Base-by-base conservation (phyloP, 495 filamentous ascomycete species). In the Amphirosellinia nigrospora region DNA sequence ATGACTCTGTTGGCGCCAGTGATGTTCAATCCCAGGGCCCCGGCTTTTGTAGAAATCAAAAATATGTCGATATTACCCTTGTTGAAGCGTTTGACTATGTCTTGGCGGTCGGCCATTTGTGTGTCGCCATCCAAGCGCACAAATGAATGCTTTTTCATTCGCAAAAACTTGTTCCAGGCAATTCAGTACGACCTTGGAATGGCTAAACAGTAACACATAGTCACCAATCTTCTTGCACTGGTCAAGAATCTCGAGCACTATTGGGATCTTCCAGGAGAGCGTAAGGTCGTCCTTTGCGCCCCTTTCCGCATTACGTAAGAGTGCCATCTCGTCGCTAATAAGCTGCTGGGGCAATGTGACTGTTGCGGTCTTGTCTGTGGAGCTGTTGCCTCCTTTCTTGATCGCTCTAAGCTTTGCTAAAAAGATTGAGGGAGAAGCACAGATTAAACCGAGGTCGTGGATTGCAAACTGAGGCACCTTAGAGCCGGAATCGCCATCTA, bases 1-100 rank as follows among this genome's bases (percentile, higher is more conserved):
- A 98, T 84, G 11, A 97, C 92, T 8, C 95, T 88, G 77, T 97
- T 98, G 0, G 95, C 95, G 5, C 92, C 91, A 45, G 81, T 83
- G 38, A 98, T 89, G 72, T 98, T 98, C 66, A 98, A 79, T 0
- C 94, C 94, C 0, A 93, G 75, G 0, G 93, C 94, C 19, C 94
- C 94, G 23, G 94, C 92, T 65, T 77, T 86, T 2, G 94, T 97
- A 0, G 94, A 97, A 34, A 97, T 92, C 3, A 97, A 82, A 72
- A 92, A 93, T 1, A 97, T 80, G 43, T 83, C 79, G 3, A 73
- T 52, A 0, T 67, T 70, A 16, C 76, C 74, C 7, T 81, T 76
- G 71, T 94, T 94, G 84, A 97, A 97, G 0, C 76, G 71, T 70
- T 92, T 93, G 3, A 87, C 86, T 0, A 85, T 74, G 0, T 68